Evolutionary conservation across 2,329 filamentous ascomycete genomes (phyloP), one percentile per base, ranked within the genome.

Genomic region (Botrytis sinoallii): DNA sequence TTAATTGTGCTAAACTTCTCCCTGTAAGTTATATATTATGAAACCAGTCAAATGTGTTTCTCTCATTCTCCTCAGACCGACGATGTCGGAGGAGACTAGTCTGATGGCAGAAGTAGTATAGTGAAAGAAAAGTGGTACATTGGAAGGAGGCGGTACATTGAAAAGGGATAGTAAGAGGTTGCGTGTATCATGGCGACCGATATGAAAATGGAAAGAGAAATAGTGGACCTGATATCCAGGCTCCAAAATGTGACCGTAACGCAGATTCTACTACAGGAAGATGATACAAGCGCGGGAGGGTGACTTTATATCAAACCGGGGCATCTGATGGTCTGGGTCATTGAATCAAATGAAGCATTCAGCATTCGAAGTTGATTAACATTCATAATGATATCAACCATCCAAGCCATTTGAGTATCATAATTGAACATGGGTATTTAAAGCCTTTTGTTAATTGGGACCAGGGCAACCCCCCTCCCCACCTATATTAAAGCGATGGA

Each of bases 31-130:
- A 32, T 32, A 32, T 32, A 32, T 32, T 32, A 32, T 32, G 32
- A 32, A 32, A 32, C 0, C 32, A 32, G 32, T 32, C 32, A 32
- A 4, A 32, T 32, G 0, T 32, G 32, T 32, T 32, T 32, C 32
- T 32, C 32, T 32, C 32, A 32, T 32, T 32, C 32, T 32, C 32
- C 32, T 32, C 32, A n/a, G 22, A 52, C n/a, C 46, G 46, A 14
- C 1, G 10, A n/a, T 25, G 4, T 0, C 14, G 22, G 14, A 52
- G 0, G 22, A 52, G 1, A 25, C 10, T 12, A 14, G 10, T 52
- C 22, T n/a, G 46, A 52, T 5, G 25, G 22, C 20, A n/a, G 9
- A 22, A 46, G 44, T 22, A 46, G 8, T 46, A 22, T 46, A 52
- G 4, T 14, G 46, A 25, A 48, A n/a, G 9, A 42, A 5, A 48